Evolutionary conservation across 805 yeast species (phyloP).

Genomic region (Candida ovalis): DNA sequence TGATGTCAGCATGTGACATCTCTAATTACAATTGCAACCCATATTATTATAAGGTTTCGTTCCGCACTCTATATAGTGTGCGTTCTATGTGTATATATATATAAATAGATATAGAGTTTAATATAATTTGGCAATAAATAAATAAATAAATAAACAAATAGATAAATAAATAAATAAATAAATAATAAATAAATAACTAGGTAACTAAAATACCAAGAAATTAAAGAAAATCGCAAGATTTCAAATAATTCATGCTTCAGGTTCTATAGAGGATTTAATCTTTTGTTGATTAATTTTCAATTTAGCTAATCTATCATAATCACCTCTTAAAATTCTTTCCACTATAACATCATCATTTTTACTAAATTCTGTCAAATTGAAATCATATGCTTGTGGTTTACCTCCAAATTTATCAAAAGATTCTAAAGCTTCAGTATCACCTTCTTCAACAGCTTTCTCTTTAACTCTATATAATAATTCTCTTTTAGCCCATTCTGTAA

Average conservation of each 20-base stretch:
- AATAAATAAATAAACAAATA: slow-evolving; percentile 5
- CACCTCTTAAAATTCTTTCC: slow-evolving; percentile 79
- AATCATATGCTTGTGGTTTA: slow-evolving; percentile 39
- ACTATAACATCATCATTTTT: slow-evolving; percentile 74
- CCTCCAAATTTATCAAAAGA: slow-evolving; percentile 34
- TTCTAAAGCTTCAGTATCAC: slow-evolving; percentile 50
- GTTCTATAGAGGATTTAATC: slow-evolving; percentile 1
- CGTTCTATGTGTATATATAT: no score
- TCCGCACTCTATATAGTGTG: no score
- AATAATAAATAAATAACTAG: slow-evolving; percentile 3
- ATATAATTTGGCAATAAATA: not conserved
- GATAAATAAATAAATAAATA: slow-evolving; percentile 1
- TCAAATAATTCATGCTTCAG: not conserved
- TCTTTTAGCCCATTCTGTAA: slow-evolving; percentile 77
- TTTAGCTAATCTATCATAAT: slow-evolving; percentile 68
- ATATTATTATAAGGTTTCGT: no score
- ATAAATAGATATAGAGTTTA: not conserved
- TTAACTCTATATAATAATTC: slow-evolving; percentile 75
- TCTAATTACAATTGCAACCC: no score
- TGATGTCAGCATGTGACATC: no score
- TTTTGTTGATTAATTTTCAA: slow-evolving; percentile 43
- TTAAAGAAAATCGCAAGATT: not conserved
- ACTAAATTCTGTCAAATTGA: slow-evolving; percentile 52
- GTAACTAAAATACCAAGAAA: not conserved
- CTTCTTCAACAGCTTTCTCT: slow-evolving; percentile 58